Percentiles rank a stretch among this genome's conserved stretches.
phyloP scores from a whole-genome alignment of 148 eudicot species.

The Hydrangea macrophylla region DNA sequence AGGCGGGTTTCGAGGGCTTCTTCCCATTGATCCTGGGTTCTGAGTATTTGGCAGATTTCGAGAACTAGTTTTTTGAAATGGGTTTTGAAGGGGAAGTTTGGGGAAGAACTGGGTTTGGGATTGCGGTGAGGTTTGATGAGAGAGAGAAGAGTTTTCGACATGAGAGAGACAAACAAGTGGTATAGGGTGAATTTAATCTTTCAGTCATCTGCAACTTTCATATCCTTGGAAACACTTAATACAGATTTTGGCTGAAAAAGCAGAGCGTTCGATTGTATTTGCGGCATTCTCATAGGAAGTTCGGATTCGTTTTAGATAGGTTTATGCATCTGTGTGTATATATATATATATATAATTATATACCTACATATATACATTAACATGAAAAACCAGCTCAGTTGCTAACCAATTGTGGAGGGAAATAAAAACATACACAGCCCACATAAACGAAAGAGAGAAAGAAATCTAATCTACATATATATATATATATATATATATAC shows the following conservation, averaged over 20 bases:
- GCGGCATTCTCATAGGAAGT: no score
- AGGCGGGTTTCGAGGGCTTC: conserved; percentile 53
- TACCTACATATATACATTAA: no score
- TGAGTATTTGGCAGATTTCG: conserved; percentile 51
- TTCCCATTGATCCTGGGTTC: conserved; percentile 62
- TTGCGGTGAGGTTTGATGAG: conserved; percentile 66
- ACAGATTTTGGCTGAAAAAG: not conserved
- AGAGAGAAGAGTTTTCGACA: conserved; percentile 71
- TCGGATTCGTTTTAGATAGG: no score
- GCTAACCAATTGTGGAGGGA: no score
- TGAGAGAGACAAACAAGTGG: conserved; percentile 17
- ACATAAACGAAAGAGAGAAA: no score
- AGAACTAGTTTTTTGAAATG: conserved; percentile 38
- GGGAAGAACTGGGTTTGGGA: conserved; percentile 34
- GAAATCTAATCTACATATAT: no score
- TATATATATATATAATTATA: no score
- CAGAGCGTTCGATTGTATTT: no score
- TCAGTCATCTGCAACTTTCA: not conserved
- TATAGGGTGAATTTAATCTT: not conserved
- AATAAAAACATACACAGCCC: no score
- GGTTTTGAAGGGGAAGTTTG: conserved; percentile 28
- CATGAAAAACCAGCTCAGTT: no score
- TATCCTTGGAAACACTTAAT: not conserved
- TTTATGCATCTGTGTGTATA: no score
- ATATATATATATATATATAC: no score